These are phyloP conservation scores for Haplosporangium gracile DNA, from an alignment of 192 early-diverging fungal genomes.

Conservation along the genomic window DNA sequence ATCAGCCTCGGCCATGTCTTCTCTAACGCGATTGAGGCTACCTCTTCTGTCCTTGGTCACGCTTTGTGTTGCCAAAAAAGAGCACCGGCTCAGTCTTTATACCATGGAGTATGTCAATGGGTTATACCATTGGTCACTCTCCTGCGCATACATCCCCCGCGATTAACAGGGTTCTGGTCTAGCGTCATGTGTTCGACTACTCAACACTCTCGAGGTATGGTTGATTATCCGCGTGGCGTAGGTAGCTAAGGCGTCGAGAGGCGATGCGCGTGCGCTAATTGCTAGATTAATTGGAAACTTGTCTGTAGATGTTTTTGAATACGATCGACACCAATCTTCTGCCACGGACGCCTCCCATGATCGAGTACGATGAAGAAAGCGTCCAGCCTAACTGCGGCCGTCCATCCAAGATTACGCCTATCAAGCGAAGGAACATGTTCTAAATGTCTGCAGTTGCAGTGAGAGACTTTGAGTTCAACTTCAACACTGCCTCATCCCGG, in stretches of 20 bases:
- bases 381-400: constrained; percentile 5
- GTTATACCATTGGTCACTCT: constrained; percentile 24
- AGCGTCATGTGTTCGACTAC: constrained; percentile 22
- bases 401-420: constrained; percentile 14
- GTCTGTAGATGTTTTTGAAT: constrained; percentile 3
- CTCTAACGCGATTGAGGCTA: not conserved
- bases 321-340: constrained; percentile 13
- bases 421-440: constrained; percentile 21
- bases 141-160: constrained; percentile 19
- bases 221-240: not conserved
- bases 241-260: too few species aligned
- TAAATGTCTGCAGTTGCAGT: constrained; percentile 9
- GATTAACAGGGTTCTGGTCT: constrained; percentile 21
- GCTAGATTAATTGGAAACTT: too few species aligned
- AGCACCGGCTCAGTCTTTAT: constrained; percentile 14
- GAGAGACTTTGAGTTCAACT: not conserved
- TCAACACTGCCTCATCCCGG: not conserved
- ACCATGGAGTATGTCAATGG: constrained; percentile 29
- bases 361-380: constrained; percentile 18
- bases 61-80: constrained; percentile 11
- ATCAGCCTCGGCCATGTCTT: constrained; percentile 8
- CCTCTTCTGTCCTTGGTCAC: not conserved
- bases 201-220: constrained; percentile 22
- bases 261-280: too few species aligned
- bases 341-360: constrained; percentile 21